Conservation (phyloP, 176 grass and related monocot genomes). For the Cocos nucifera region DNA sequence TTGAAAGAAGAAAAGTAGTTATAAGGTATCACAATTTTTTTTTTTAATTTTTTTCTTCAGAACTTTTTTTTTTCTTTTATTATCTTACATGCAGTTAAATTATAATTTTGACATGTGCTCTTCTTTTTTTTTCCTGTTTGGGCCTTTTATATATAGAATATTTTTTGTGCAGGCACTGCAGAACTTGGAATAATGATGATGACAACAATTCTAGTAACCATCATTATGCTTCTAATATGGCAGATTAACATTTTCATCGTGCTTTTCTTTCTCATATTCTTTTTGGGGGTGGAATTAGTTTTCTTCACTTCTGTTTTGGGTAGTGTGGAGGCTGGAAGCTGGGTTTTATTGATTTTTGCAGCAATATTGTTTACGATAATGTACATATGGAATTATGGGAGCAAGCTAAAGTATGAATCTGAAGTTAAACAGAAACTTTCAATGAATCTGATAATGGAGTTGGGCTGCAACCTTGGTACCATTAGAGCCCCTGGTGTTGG, state of each 20-base stretch:
- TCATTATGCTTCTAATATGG: slow-evolving; percentile 99
- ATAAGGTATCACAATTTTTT: too few species aligned
- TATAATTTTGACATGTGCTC: too few species aligned
- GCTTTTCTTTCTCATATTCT: slow-evolving; percentile 62
- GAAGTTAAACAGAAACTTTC: slow-evolving; percentile 96
- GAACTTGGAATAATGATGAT: slow-evolving; percentile 96
- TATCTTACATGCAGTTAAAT: too few species aligned
- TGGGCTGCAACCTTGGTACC: slow-evolving; percentile 87
- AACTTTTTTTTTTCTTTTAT: not conserved
- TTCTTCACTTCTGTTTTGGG: slow-evolving; percentile 90
- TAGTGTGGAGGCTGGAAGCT: slow-evolving; percentile 74
- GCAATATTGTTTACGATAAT: slow-evolving; percentile 69
- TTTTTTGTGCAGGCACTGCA: slow-evolving; percentile 59
- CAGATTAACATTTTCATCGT: slow-evolving; percentile 93
- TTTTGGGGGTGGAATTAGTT: slow-evolving; percentile 79
- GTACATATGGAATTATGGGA: slow-evolving; percentile 98
- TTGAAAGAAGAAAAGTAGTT: too few species aligned
- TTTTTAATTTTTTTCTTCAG: too few species aligned
- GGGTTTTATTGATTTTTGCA: slow-evolving; percentile 81
- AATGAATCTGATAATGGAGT: slow-evolving; percentile 66
- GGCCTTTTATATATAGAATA: slow-evolving; percentile 2
- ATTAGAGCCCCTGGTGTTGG: slow-evolving; percentile 94
- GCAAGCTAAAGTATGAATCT: slow-evolving; percentile 89
- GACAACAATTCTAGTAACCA: slow-evolving; percentile 84
- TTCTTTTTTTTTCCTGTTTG: not conserved